Base-by-base conservation (phyloP, 1,139 yeast species). In the Protomyces inouyei region DNA sequence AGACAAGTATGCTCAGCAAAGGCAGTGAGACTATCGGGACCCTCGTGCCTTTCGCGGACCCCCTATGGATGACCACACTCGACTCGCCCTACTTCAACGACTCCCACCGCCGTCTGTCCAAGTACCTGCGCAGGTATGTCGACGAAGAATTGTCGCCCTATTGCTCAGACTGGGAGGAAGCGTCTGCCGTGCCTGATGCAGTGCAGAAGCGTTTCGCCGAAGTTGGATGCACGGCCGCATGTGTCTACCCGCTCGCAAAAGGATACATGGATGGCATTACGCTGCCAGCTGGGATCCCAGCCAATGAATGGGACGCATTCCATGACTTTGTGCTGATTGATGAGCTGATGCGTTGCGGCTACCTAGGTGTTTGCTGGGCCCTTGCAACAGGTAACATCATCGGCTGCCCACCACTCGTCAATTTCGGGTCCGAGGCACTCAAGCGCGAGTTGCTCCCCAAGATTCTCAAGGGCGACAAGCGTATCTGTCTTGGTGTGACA, bases 261-360 rank as follows among this genome's bases (percentile, higher is more conserved):
- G 87, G 83, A 72, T 69, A 76, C 23, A 69, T 76, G 64, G 80
- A 88, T 73, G 88, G 84, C 60, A 80, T 88, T 71, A 52, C 56
- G 14, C 95, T 96, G 59, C 82, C 88, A 75, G 78, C 86, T 69
- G 83, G 88, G 57, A 75, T 81, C 54, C 96, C 89, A 77, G 95
- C 96, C 61, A 95, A 89, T 69, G 77, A 80, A 67, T 89, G 96
- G 97, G 95, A 88, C 78, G 93, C 89, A 63, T 89, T 96, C 96
- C 87, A 85, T 74, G 88, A 89, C 79, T 82, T 89, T 75, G 88
- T 87, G 52, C 82, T 86, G 57, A 80, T 88, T 67, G 85, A 85
- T 71, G 85, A 84, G 61, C 86, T 56, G 16, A 43, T 52, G 54
- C 73, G 79, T 40, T 71, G 73, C 48, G 79, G 78, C 12, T 74